A percentile compares a stretch with the other conserved stretches of the same genome.
These are phyloP conservation scores for Anacardium occidentale DNA, from an alignment of 345 rosid species.

Conservation along the genomic window DNA sequence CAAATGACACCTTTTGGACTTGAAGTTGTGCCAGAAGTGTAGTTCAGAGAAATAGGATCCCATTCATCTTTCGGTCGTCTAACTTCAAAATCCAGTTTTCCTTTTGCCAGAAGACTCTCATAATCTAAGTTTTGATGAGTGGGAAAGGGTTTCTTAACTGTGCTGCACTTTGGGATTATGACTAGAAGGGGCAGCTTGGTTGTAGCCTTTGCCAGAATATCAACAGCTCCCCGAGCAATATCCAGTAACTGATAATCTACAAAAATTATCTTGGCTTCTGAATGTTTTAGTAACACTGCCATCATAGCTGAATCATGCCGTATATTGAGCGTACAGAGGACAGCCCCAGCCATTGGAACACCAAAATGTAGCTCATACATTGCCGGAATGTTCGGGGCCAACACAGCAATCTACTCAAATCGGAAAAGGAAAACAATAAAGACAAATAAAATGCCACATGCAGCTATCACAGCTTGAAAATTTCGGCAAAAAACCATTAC, in stretches of 20 bases:
- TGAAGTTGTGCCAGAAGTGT: constrained; percentile 88
- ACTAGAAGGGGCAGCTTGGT: constrained; percentile 39
- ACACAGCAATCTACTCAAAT: constrained; percentile 48
- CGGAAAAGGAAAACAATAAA: constrained; percentile 31
- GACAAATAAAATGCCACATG: too few relatives aligned
- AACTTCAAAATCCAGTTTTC: constrained; percentile 37
- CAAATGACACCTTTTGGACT: constrained; percentile 84
- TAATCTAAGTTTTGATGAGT: constrained; percentile 30
- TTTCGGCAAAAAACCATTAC: too few relatives aligned
- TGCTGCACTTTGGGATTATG: constrained; percentile 37
- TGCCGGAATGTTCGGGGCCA: constrained; percentile 74
- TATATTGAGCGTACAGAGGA: constrained; percentile 69
- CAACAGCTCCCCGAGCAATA: constrained; percentile 53
- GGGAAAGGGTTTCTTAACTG: constrained; percentile 17
- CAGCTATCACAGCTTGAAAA: too few relatives aligned
- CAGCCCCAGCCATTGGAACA: constrained; percentile 76
- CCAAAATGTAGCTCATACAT: constrained; percentile 83
- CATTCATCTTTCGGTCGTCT: constrained; percentile 54
- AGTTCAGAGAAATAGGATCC: constrained; percentile 81
- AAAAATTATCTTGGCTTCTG: constrained; percentile 55
- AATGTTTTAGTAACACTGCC: constrained; percentile 53
- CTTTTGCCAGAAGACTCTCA: constrained; percentile 50
- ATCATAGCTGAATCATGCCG: constrained; percentile 58
- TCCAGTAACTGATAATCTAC: constrained; percentile 57
- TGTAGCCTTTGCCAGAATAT: constrained; percentile 36